Evolutionary conservation across 352 stramenopile species (phyloP).

Genomic region (Phytopythium sindhum): DNA sequence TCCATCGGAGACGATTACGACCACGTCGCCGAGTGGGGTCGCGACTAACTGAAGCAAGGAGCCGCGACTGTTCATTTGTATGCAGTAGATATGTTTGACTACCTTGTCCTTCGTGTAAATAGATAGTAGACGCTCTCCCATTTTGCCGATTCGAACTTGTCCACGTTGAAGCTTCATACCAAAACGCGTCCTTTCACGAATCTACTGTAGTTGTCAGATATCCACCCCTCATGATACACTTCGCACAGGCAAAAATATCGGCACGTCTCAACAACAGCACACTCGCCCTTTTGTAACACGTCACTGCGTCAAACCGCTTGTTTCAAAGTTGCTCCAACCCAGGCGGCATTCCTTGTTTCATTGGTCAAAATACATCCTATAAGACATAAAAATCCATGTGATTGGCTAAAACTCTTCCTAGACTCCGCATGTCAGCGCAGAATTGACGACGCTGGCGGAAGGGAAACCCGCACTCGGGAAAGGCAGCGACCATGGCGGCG

Average conservation of each 20-base stretch:
- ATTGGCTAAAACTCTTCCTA: neutral
- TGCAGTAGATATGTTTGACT: neutral
- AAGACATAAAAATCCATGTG: neutral
- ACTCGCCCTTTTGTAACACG: neutral
- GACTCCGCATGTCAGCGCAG: neutral
- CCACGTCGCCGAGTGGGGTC: neutral
- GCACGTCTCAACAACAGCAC: neutral
- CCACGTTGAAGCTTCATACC: neutral
- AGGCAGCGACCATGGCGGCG: slow-evolving; percentile 2
- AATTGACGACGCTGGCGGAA: neutral
- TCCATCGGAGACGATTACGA: neutral
- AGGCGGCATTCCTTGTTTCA: no score
- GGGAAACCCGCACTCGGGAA: neutral
- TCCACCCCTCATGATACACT: neutral
- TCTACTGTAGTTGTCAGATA: neutral
- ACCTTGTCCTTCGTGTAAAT: neutral
- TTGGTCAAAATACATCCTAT: neutral
- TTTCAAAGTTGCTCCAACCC: no score
- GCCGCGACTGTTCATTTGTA: neutral
- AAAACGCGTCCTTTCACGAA: neutral
- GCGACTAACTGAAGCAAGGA: neutral
- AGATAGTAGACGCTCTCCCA: neutral
- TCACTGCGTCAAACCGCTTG: neutral
- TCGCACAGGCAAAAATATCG: neutral
- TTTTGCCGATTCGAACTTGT: neutral